Base-by-base conservation (phyloP, 306 rosid species). In the Cyamopsis tetragonoloba region DNA sequence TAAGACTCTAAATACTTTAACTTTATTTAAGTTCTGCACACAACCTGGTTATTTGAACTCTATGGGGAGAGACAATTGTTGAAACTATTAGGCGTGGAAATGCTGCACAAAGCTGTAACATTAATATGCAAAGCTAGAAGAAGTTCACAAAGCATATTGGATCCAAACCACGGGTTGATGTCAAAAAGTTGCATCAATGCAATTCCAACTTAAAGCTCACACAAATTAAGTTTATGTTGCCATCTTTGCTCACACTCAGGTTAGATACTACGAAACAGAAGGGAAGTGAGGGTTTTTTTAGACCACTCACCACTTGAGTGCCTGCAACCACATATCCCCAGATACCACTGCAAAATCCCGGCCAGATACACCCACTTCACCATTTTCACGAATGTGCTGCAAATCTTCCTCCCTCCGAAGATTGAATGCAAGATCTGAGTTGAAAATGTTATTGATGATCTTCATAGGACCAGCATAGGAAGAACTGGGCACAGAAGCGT, bases 311-410 rank as follows among this genome's bases (percentile, higher is more conserved):
- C 99, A 93, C 84, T 82, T 88, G 57, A 93, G 96, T 27, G 99
- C 99, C 86, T 80, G 87, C 70, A 93, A 84, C 99, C 99, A 93
- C 97, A 86, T 90, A 76, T 93, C 95, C 31, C 92, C 95, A 1
- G 91, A 80, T 35, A 93, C 99, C 88, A 93, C 83, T 26, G 99
- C 99, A 74, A 83, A 88, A 82, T 93, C 97, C 74, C 99, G 78
- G 14, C 96, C 95, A 1, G 97, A 86, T 37, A 93, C 83, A 44
- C 95, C 95, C 15, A 74, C 96, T 71, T 88, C 98, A n/a, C 84
- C 86, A 78, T 80, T 84, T 66, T 79, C 91, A 28, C 77, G 31
- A 80, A 62, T 71, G 39, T 48, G 82, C 69, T 54, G 69, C 11
- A 69, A 77, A 62, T 86, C 95, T 12, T 82, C 96, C 74, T 89